phyloP scores from a whole-genome alignment of 768 basidiomycete genomes.

The Boletus insuetus region DNA sequence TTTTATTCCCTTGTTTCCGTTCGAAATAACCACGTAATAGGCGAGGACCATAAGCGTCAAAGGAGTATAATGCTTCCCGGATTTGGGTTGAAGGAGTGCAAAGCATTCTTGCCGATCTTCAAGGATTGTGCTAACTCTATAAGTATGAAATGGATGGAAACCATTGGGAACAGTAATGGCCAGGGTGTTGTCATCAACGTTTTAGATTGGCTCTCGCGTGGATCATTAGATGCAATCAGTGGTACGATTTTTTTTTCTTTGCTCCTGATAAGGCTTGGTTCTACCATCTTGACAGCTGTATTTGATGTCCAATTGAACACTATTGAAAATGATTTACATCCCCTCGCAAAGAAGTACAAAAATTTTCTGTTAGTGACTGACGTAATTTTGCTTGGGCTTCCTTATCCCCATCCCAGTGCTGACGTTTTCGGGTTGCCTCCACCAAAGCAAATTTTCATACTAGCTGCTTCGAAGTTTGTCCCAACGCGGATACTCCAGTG shows the following conservation, averaged over 20 bases:
- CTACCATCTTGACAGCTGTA: conserved; percentile 29
- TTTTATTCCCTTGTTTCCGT: conserved; percentile 3
- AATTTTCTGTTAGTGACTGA: conserved; percentile 5
- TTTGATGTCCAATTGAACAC: conserved; percentile 36
- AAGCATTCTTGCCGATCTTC: conserved; percentile 50
- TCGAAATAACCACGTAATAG: conserved; percentile 8
- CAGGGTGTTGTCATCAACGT: conserved; percentile 18
- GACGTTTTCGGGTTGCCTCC: conserved; percentile 10
- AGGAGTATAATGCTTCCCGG: conserved; percentile 53
- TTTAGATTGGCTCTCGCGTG: conserved; percentile 33
- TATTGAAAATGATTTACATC: background rate
- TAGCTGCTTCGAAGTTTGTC: conserved; percentile 2
- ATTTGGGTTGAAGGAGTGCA: conserved; percentile 49
- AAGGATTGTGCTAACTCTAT: conserved; percentile 30
- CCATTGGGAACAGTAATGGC: background rate
- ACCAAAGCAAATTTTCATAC: conserved; percentile 4
- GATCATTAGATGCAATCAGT: conserved; percentile 48
- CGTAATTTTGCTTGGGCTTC: too few species aligned
- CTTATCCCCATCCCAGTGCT: background rate
- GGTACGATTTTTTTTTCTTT: conserved; percentile 25
- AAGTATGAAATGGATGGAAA: conserved; percentile 18
- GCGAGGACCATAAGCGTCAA: conserved; percentile 48
- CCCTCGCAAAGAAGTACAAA: conserved; percentile 2
- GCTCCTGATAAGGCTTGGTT: background rate
- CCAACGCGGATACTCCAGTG: conserved; percentile 1